Conservation (phyloP, 2,329 filamentous ascomycete genomes). For the Diplodia intermedia region DNA sequence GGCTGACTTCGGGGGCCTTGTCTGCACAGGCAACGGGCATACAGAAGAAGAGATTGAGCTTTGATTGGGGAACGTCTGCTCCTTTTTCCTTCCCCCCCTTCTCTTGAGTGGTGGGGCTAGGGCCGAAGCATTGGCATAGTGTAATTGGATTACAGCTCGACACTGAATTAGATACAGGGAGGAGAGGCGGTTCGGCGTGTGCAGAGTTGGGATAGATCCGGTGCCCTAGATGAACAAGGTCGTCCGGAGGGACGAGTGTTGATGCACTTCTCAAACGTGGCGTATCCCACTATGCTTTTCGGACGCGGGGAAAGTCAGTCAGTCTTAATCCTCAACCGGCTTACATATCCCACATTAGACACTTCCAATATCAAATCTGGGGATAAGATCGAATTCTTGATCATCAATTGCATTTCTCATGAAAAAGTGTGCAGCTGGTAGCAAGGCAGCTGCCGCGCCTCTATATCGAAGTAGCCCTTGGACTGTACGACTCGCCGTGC, state of each 20-base stretch:
- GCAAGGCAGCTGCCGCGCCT: not conserved
- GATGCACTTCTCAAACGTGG: not conserved
- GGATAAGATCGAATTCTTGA: not conserved
- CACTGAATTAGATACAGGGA: not conserved
- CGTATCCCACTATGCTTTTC: not conserved
- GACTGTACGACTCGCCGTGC: not conserved
- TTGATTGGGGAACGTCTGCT: constrained; percentile 35
- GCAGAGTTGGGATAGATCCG: not conserved
- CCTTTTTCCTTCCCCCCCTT: not conserved
- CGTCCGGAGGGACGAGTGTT: not conserved
- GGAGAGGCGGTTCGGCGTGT: not conserved
- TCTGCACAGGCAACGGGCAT: constrained; percentile 55
- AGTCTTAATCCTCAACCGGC: not conserved
- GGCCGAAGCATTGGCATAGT: not conserved
- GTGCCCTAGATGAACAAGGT: not conserved
- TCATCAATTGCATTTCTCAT: constrained; percentile 14
- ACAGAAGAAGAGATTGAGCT: constrained; percentile 52
- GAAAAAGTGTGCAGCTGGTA: not conserved
- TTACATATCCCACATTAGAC: not conserved
- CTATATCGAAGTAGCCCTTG: not conserved
- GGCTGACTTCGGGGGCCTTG: constrained; percentile 52
- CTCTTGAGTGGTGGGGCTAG: not conserved
- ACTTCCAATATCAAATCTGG: not conserved
- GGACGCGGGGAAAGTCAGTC: not conserved
- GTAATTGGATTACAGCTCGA: not conserved